Percentiles rank a stretch among this genome's conserved stretches.
Evolutionary conservation across 208 protist genomes (phyloP).

Genomic region (Acanthamoeba polyphaga): DNA sequence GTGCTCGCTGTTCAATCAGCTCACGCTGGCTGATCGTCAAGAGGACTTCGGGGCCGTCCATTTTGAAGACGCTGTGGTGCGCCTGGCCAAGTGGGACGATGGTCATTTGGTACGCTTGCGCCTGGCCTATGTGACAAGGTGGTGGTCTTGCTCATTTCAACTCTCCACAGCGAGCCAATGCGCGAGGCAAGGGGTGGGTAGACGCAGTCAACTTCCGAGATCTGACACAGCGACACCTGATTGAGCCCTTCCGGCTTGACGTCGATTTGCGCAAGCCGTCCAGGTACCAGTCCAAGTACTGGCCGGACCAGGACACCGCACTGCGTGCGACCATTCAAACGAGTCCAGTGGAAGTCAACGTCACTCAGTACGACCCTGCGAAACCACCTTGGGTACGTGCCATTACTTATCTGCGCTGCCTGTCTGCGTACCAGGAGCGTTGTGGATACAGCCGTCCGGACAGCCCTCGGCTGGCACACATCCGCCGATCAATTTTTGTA

Average conservation of each 20-base stretch:
- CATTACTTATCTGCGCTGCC: not conserved
- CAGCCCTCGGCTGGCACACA: slow-evolving; percentile 45
- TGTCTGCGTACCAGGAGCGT: not conserved
- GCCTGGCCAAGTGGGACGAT: not conserved
- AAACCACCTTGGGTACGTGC: not conserved
- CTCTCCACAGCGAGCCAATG: slow-evolving; percentile 36
- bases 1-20: slow-evolving; percentile 47
- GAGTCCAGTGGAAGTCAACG: slow-evolving; percentile 48
- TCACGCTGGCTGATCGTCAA: not conserved
- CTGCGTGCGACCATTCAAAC: not conserved
- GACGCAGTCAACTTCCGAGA: slow-evolving; percentile 42
- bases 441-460: not conserved
- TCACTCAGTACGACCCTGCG: slow-evolving; percentile 24
- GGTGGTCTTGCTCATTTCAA: not conserved
- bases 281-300: not conserved
- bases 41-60: slow-evolving; percentile 22
- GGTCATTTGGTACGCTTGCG: not conserved
- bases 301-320: not conserved
- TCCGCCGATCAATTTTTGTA: not conserved
- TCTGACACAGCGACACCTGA: slow-evolving; percentile 1
- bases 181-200: not conserved
- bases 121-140: not conserved
- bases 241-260: slow-evolving; percentile 7
- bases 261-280: not conserved
- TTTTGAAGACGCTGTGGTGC: not conserved